Evolutionary conservation across 1,284 basidiomycete genomes (phyloP).

Genomic region (Sporisorium scitamineum): DNA sequence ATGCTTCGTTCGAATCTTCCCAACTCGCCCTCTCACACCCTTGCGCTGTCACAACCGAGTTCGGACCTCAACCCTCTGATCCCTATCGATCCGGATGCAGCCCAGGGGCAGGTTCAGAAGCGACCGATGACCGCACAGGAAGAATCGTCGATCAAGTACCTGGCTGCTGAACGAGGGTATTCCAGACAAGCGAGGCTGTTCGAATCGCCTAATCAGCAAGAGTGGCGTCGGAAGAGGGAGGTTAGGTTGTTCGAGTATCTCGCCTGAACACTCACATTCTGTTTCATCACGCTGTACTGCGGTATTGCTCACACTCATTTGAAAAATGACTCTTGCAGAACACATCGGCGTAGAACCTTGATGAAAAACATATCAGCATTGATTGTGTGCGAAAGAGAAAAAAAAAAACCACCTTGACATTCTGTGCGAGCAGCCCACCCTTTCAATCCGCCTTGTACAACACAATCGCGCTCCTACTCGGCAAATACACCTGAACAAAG

Average conservation of each 20-base stretch:
- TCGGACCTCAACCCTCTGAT: not conserved
- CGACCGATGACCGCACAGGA: not conserved
- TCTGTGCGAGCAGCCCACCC: not conserved
- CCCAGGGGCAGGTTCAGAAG: not conserved
- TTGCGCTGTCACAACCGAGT: not conserved
- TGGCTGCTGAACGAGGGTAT: not conserved
- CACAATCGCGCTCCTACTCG: conserved; percentile 80
- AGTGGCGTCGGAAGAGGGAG: not conserved
- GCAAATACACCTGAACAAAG: conserved; percentile 78
- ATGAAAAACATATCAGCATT: not conserved
- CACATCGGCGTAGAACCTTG: not conserved
- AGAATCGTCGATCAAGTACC: not conserved
- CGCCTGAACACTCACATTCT: not conserved
- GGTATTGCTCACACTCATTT: not conserved
- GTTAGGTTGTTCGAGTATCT: not conserved
- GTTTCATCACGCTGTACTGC: not conserved
- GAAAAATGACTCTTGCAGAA: no score
- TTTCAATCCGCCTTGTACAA: conserved; percentile 68
- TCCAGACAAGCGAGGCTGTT: not conserved
- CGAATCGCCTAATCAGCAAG: not conserved
- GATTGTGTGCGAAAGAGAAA: not conserved
- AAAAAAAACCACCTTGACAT: no score
- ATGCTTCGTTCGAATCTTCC: not conserved
- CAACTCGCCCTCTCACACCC: not conserved
- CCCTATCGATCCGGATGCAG: not conserved